phyloP scores from a whole-genome alignment of 805 yeast species.

The Wickerhamiella lipophila region DNA sequence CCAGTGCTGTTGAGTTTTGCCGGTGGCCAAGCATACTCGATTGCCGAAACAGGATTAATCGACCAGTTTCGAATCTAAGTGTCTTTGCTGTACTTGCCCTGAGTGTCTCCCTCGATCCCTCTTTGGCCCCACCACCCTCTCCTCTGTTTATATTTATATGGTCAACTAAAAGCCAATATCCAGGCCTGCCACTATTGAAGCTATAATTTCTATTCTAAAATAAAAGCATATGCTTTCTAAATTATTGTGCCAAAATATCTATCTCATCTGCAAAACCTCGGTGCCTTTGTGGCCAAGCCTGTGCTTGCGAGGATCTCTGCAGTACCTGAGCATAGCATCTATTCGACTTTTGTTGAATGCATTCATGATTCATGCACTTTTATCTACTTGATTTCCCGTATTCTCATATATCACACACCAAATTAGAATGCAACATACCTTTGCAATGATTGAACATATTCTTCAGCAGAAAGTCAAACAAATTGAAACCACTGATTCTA shows the following conservation, averaged over 20 bases:
- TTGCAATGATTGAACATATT: neutral
- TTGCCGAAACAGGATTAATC: conserved; percentile 22
- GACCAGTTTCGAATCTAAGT: conserved; percentile 8
- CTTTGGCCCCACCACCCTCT: too few relatives aligned
- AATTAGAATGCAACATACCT: neutral
- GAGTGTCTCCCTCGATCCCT: too few relatives aligned
- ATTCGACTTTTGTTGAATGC: too few relatives aligned
- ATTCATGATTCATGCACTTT: too few relatives aligned
- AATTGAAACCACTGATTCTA: neutral
- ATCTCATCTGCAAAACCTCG: too few relatives aligned
- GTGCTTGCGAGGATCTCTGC: too few relatives aligned
- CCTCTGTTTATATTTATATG: neutral
- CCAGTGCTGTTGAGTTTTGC: conserved; percentile 57
- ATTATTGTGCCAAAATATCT: neutral
- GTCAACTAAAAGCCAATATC: neutral
- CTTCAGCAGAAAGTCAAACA: neutral
- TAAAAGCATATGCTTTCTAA: neutral
- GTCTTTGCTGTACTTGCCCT: too few relatives aligned
- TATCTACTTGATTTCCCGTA: too few relatives aligned
- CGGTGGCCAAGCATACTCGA: conserved; percentile 47
- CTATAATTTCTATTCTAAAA: neutral
- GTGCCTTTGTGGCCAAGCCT: too few relatives aligned
- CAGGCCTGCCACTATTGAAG: too few relatives aligned
- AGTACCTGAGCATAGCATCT: too few relatives aligned
- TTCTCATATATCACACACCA: neutral